phyloP scores from a whole-genome alignment of 2,329 filamentous ascomycete genomes.

The Ceratocystiopsis minuta region DNA sequence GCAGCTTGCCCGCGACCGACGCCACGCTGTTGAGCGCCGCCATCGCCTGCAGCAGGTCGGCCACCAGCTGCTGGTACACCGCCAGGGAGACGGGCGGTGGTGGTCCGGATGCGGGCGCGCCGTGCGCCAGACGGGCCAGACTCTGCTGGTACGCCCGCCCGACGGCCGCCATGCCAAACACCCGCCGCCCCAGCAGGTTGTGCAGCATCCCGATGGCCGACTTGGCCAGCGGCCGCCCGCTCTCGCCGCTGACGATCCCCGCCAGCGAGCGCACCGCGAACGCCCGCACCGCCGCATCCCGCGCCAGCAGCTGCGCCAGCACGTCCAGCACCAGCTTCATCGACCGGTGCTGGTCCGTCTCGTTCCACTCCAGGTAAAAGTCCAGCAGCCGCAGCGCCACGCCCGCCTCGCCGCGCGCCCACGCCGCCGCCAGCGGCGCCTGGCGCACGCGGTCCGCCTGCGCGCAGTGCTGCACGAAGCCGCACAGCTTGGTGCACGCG shows the following conservation, averaged over 20 bases:
- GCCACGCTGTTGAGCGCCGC: constrained; percentile 36
- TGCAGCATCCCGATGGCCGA: constrained; percentile 51
- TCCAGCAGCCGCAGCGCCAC: constrained; percentile 31
- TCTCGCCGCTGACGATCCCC: constrained; percentile 40
- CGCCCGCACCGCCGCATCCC: constrained; percentile 24
- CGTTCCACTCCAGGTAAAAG: constrained; percentile 50
- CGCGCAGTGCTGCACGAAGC: constrained; percentile 41
- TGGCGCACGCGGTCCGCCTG: constrained; percentile 21
- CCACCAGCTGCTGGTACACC: constrained; percentile 15
- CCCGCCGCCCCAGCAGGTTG: constrained; percentile 43
- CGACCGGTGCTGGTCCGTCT: constrained; percentile 44
- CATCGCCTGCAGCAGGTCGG: constrained; percentile 31
- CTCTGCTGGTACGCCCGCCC: constrained; percentile 19
- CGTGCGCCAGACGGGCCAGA: constrained; percentile 2
- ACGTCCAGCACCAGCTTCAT: constrained; percentile 45
- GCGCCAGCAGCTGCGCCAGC: constrained; percentile 29
- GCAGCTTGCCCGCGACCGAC: constrained; percentile 40
- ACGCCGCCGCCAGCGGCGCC: constrained; percentile 19
- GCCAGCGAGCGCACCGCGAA: constrained; percentile 33
- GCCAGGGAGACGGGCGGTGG: constrained; percentile 8
- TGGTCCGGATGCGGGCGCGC: neutral
- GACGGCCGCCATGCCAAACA: constrained; percentile 31
- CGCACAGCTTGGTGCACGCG: constrained; percentile 40
- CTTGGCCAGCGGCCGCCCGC: constrained; percentile 47
- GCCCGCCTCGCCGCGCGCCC: constrained; percentile 33